Evolutionary conservation across 768 basidiomycete genomes (phyloP), one percentile per base, ranked within the genome.

Genomic region (Candolleomyces efflorescens): DNA sequence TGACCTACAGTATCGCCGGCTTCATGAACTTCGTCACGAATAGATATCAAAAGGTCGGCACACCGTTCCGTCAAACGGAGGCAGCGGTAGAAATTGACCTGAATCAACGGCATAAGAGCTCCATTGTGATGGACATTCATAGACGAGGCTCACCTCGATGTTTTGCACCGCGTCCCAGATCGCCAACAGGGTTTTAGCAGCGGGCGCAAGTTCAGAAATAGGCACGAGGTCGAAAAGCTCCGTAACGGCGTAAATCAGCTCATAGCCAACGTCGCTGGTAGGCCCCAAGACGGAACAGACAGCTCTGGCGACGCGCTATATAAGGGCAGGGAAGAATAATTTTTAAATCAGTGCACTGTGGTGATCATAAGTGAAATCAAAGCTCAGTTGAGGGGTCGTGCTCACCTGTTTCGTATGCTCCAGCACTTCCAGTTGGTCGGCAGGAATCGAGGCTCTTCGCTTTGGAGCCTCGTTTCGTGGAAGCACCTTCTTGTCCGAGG

Each of bases 1-100:
- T 73, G 64, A 5, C 69, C 69, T 5, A 80, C 77, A 1, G 69
- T 60, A 53, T 68, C 66, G 0, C 79, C 82, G 0, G 81, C 81
- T 15, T 77, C 74, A 0, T 68, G 60, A 3, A 86, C 71, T 55
- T 86, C 85, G 45, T 78, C 75, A 1, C 78, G 77, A 27, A 86
- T 77, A 18, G 79, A 77, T 20, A 80, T 73, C 12, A 86, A 76
- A 23, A 83, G 77, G 6, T 78, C 80, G 0, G 85, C 85, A 57
- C 84, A 85, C 17, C 83, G 81, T 60, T 84, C 82, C 0, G 83
- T 82, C 27, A 86, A 73, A 22, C 83, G 82, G 45, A 86, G 69
- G 63, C 82, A 85, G 4, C 81, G 75, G 10, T 82, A 65, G 18
- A 82, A 73, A 60, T 86, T 86, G 53, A 78, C 73, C 85, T n/a